Percentiles rank a stretch among this genome's conserved stretches.
These are phyloP conservation scores for Boletus pseudo-olivaceus DNA, from an alignment of 768 basidiomycete species.

Conservation along the genomic window DNA sequence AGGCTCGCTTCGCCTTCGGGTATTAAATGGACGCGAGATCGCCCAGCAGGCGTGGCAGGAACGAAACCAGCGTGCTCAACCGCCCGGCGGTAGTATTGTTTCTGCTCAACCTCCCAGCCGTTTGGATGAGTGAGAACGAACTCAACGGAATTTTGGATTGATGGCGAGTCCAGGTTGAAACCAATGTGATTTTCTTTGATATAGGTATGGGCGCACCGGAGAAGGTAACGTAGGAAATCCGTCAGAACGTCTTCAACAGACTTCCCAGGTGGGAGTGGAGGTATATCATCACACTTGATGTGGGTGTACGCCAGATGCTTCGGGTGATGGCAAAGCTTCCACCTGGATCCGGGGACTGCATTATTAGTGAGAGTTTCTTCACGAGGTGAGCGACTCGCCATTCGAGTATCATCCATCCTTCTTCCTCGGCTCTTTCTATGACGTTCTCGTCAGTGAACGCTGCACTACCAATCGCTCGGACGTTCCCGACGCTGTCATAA, in stretches of 20 bases:
- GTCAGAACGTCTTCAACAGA: slow-evolving; percentile 16
- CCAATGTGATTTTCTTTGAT: slow-evolving; percentile 13
- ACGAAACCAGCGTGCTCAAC: slow-evolving; percentile 23
- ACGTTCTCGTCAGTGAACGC: background rate
- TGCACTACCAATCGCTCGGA: background rate
- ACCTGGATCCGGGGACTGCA: background rate
- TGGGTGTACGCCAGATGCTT: background rate
- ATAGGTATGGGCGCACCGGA: background rate
- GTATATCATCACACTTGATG: background rate
- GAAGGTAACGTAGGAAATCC: slow-evolving; percentile 23
- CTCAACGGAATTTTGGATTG: slow-evolving; percentile 12
- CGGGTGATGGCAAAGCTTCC: background rate
- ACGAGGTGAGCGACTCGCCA: background rate
- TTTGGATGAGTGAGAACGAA: slow-evolving; percentile 28
- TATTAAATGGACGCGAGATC: slow-evolving; percentile 20
- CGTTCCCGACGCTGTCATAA: background rate
- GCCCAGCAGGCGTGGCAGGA: slow-evolving; percentile 4
- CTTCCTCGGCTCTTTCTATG: background rate
- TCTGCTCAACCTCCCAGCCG: slow-evolving; percentile 27
- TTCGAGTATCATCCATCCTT: background rate
- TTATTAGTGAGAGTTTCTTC: no score
- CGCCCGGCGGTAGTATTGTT: slow-evolving; percentile 18
- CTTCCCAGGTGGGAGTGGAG: slow-evolving; percentile 4
- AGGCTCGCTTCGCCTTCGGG: slow-evolving; percentile 25
- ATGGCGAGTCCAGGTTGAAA: slow-evolving; percentile 1